Base-by-base conservation (phyloP, 345 rosid species). In the Aquilaria yunnanensis region DNA sequence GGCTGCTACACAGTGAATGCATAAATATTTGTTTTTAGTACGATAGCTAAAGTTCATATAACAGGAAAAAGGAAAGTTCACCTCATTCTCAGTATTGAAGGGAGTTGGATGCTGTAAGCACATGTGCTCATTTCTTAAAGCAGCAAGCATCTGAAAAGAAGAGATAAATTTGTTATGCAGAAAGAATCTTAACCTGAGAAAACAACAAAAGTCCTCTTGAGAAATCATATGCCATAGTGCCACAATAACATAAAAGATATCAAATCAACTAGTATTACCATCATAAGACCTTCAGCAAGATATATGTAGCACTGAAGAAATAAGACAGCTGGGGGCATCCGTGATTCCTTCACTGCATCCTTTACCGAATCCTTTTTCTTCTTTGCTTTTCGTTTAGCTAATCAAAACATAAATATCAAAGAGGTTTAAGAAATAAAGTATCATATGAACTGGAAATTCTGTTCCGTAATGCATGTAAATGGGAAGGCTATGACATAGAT, bases 251-350 rank as follows among this genome's bases (percentile, higher is more conserved):
- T 50, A 32, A 14, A 9, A 41, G 14, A 56, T 33, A 9, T 46
- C 14, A 47, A 63, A 59, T 54, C 47, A 48, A 57, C 33, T 8
- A n/a, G 13, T 29, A 51, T 68, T 72, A 94, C 99, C 95, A 88
- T 73, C 7, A 91, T 77, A 47, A 94, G 89, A 69, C 99, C 99
- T 77, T 94, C 93, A 49, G 97, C 91, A 73, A 95, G 82, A 76
- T 76, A 81, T 65, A 90, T 78, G 60, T 87, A 86, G 65, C 96
- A 87, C 68, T 89, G 93, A 76, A 95, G 88, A 77, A 87, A 83
- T 65, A 70, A 67, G 67, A 91, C 85, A 23, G 80, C 70, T 31
- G 93, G 85, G 55, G 93, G 88, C 47, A 87, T 79, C 75, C 85
- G 84, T 65, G 80, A 49, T 70, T 88, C 97, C 72, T 60, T 83